Percentiles rank a stretch among this genome's conserved stretches.
Conservation (phyloP, 768 basidiomycete genomes). For the Suillus occidentalis region DNA sequence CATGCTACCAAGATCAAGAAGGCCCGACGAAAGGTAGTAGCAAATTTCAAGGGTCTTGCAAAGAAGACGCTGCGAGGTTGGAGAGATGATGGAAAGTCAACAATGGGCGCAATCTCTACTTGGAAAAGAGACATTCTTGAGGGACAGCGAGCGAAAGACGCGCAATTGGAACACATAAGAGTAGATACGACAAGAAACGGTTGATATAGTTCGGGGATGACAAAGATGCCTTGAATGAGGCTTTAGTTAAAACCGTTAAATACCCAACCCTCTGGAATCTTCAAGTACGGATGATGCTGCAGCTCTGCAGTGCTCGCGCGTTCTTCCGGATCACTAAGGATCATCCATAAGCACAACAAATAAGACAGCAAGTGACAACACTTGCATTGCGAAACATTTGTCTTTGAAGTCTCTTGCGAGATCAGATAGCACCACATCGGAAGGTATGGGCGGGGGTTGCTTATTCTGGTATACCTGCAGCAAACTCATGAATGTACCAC, state of each 20-base stretch:
- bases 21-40: background rate
- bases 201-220: constrained; percentile 16
- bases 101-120: constrained; percentile 2
- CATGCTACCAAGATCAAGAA: constrained; percentile 47
- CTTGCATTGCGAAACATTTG: constrained; percentile 88
- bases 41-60: background rate
- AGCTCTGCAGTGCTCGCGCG: constrained; percentile 80
- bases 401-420: constrained; percentile 83
- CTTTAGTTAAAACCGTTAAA: constrained; percentile 54
- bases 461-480: constrained; percentile 79
- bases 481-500: constrained; percentile 1
- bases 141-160: constrained; percentile 20
- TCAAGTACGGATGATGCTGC: constrained; percentile 75
- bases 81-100: constrained; percentile 5
- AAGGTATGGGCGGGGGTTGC: constrained; percentile 85
- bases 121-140: constrained; percentile 38
- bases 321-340: constrained; percentile 72
- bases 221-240: constrained; percentile 15
- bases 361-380: constrained; percentile 4
- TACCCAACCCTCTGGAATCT: constrained; percentile 68
- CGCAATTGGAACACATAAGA: constrained; percentile 16
- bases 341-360: constrained; percentile 6
- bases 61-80: constrained; percentile 21
- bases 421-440: constrained; percentile 71
- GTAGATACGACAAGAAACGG: constrained; percentile 23